Percentiles rank a stretch among this genome's conserved stretches.
phyloP scores from a whole-genome alignment of 495 filamentous ascomycete species.

The Annulohypoxylon maeteangense region DNA sequence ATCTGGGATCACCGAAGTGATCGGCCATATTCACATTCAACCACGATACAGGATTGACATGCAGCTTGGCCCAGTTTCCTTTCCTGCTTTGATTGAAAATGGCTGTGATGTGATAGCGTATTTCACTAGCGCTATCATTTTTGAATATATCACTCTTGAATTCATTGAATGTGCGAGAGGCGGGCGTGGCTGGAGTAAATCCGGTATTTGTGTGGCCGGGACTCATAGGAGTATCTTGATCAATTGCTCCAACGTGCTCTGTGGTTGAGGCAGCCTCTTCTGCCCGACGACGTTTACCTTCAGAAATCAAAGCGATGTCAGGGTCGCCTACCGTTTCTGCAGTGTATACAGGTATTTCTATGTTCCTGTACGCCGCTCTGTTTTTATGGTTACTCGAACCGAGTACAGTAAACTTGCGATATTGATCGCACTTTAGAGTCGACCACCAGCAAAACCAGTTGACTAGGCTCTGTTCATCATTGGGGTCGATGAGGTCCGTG shows the following conservation, averaged over 20 bases:
- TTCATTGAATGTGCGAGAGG: constrained; percentile 2
- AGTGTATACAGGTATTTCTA: constrained; percentile 55
- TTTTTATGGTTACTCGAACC: constrained; percentile 51
- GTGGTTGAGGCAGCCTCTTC: neutral
- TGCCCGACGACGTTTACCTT: constrained; percentile 8
- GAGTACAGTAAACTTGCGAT: constrained; percentile 59
- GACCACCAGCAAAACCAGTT: constrained; percentile 67
- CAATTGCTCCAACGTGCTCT: neutral
- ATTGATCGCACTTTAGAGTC: constrained; percentile 55
- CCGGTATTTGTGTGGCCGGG: constrained; percentile 1
- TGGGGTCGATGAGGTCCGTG: constrained; percentile 56
- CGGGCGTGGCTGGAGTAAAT: constrained; percentile 1
- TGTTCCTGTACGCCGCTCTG: constrained; percentile 47
- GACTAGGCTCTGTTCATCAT: constrained; percentile 63
- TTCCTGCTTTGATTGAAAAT: neutral
- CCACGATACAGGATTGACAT: constrained; percentile 54
- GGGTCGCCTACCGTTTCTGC: constrained; percentile 52
- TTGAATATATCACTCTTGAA: constrained; percentile 31
- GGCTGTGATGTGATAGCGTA: constrained; percentile 23
- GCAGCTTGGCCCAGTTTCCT: constrained; percentile 32
- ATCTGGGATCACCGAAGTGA: constrained; percentile 45
- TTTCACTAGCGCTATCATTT: constrained; percentile 8
- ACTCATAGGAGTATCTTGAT: neutral
- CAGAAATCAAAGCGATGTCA: constrained; percentile 38
- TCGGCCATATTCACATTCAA: constrained; percentile 48